These are phyloP conservation scores for Dothiorella sarmentorum DNA, from an alignment of 2,329 filamentous ascomycete genomes.

Conservation along the genomic window DNA sequence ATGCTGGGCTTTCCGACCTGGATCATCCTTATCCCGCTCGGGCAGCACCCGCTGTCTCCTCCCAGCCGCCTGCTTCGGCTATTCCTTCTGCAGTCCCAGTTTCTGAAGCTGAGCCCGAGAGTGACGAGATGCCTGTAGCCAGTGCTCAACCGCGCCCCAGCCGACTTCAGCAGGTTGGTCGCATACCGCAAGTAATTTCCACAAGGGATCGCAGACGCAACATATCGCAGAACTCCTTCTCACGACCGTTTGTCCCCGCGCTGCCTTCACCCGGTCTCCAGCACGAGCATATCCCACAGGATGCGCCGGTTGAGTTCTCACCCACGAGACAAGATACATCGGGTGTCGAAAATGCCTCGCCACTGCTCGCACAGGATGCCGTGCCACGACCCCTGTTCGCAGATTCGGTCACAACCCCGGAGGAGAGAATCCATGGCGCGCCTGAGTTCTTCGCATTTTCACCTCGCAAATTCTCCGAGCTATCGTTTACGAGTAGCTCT, in stretches of 20 bases:
- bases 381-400: conserved; percentile 8
- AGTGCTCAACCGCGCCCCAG: conserved; percentile 46
- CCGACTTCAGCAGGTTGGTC: conserved; percentile 74
- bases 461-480: conserved; percentile 67
- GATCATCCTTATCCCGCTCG: neutral
- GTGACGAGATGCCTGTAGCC: neutral
- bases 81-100: neutral
- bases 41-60: neutral
- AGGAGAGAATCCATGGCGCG: conserved; percentile 18
- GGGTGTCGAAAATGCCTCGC: neutral
- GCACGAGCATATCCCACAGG: neutral
- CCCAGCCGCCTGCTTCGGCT: neutral
- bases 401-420: neutral
- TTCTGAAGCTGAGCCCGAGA: neutral
- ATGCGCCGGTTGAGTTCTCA: neutral
- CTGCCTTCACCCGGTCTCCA: conserved; percentile 38
- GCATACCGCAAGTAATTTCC: conserved; percentile 79
- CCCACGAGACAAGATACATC: neutral
- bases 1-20: neutral
- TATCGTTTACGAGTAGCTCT: conserved; percentile 64
- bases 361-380: neutral
- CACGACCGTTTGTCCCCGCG: conserved; percentile 65
- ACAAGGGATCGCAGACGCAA: conserved; percentile 60
- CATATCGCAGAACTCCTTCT: conserved; percentile 76
- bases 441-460: conserved; percentile 73